These are phyloP conservation scores for Jackrogersella multiformis DNA, from an alignment of 495 filamentous ascomycete species.

Conservation along the genomic window DNA sequence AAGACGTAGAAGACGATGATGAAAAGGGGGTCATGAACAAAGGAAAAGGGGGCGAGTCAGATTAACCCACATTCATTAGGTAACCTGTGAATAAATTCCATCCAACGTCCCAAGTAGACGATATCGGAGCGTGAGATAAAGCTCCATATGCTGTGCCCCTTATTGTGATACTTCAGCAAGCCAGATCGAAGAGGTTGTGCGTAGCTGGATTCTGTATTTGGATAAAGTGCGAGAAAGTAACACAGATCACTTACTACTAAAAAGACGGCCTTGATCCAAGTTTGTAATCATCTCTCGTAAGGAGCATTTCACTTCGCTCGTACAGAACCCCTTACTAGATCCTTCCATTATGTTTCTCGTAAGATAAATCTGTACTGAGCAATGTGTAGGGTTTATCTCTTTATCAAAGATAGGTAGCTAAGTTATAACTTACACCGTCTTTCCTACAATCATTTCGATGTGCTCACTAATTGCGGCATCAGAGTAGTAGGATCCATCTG, in stretches of 20 bases:
- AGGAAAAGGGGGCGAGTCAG: no score
- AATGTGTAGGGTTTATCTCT: neutral
- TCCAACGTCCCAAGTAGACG: neutral
- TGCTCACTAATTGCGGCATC: neutral
- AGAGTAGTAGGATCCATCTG: neutral
- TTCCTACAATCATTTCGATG: neutral
- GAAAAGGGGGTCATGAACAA: no score
- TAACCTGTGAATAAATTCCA: neutral
- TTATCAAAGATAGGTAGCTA: neutral
- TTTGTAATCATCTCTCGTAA: neutral
- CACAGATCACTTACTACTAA: neutral
- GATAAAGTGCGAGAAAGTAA: neutral
- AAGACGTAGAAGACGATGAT: no score
- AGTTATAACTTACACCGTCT: neutral
- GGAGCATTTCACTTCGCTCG: neutral
- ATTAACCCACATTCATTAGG: no score
- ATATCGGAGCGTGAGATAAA: neutral
- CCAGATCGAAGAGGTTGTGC: neutral
- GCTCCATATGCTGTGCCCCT: conserved; percentile 6
- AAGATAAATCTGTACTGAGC: conserved; percentile 7
- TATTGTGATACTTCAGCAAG: neutral
- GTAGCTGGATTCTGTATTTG: neutral
- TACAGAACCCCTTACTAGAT: conserved; percentile 1
- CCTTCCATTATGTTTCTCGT: conserved; percentile 8
- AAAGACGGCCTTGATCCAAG: neutral